Evolutionary conservation across 2,329 filamentous ascomycete genomes (phyloP).

Genomic region (Nemania abortiva): DNA sequence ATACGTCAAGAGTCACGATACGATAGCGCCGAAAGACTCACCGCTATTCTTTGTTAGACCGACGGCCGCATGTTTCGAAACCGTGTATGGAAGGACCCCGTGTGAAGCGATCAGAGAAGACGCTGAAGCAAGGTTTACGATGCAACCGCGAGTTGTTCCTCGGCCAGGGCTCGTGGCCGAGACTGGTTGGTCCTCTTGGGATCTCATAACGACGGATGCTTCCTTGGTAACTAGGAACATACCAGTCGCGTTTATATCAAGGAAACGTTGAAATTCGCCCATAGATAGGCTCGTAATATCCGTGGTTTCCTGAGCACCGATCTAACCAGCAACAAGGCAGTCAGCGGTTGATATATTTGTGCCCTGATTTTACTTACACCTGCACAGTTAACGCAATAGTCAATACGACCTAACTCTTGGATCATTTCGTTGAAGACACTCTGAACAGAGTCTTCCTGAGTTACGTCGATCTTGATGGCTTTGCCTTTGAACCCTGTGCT

Average conservation of each 20-base stretch:
- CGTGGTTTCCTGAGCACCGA: background rate
- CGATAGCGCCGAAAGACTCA: background rate
- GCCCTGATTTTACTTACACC: constrained; percentile 7
- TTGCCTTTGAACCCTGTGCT: background rate
- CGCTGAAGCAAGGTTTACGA: constrained; percentile 35
- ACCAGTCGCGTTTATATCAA: constrained; percentile 31
- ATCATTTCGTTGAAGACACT: background rate
- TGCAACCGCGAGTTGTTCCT: constrained; percentile 23
- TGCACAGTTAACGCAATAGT: constrained; percentile 36
- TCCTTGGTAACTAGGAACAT: constrained; percentile 33
- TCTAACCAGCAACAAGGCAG: background rate
- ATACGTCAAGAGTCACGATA: no score
- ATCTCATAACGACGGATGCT: background rate
- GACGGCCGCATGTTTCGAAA: constrained; percentile 6
- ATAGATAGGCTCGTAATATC: background rate
- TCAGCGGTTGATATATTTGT: background rate
- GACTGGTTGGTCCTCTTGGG: background rate
- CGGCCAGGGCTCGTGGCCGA: background rate
- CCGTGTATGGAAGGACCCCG: constrained; percentile 31
- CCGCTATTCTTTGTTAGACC: constrained; percentile 21
- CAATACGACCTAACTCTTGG: constrained; percentile 10
- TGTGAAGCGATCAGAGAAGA: constrained; percentile 20
- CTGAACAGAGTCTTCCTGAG: background rate
- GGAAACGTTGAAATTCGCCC: constrained; percentile 24
- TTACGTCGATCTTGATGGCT: constrained; percentile 9